Percentiles rank a stretch among this genome's conserved stretches.
phyloP scores from a whole-genome alignment of 768 basidiomycete genomes.

The Mycena olivaceomarginata region DNA sequence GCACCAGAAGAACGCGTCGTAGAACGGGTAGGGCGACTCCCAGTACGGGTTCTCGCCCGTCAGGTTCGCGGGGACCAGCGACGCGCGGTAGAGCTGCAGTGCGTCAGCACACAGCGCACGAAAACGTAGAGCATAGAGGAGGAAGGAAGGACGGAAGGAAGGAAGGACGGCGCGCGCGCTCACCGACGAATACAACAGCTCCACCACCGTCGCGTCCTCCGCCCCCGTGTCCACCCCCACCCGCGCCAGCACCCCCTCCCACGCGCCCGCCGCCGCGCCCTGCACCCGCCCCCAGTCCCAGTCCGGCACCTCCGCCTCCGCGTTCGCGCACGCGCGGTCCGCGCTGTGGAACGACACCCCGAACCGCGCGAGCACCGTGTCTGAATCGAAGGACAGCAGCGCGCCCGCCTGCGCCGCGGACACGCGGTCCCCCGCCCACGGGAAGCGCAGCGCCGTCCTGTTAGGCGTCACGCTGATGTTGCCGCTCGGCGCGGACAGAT shows the following conservation, averaged over 20 bases:
- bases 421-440: slow-evolving; percentile 57
- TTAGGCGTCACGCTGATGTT: too few relatives aligned
- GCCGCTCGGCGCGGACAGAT: slow-evolving; percentile 54
- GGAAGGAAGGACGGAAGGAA: too few relatives aligned
- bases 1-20: slow-evolving; percentile 71
- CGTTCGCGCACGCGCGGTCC: slow-evolving; percentile 75
- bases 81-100: slow-evolving; percentile 66
- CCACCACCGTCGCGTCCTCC: slow-evolving; percentile 64
- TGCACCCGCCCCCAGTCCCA: slow-evolving; percentile 68
- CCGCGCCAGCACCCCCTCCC: slow-evolving; percentile 66
- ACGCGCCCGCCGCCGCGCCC: slow-evolving; percentile 58
- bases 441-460: slow-evolving; percentile 58
- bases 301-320: slow-evolving; percentile 70
- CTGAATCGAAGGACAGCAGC: slow-evolving; percentile 61
- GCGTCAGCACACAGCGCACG: background rate
- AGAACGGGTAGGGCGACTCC: slow-evolving; percentile 67
- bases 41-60: slow-evolving; percentile 73
- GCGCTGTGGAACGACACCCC: slow-evolving; percentile 74
- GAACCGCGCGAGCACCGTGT: slow-evolving; percentile 68
- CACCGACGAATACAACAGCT: slow-evolving; percentile 70
- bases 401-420: slow-evolving; percentile 66
- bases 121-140: too few relatives aligned
- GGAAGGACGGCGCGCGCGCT: slow-evolving; percentile 26
- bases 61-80: slow-evolving; percentile 71
- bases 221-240: slow-evolving; percentile 55